phyloP scores from a whole-genome alignment of 2,329 filamentous ascomycete genomes.

The Alternaria atra region DNA sequence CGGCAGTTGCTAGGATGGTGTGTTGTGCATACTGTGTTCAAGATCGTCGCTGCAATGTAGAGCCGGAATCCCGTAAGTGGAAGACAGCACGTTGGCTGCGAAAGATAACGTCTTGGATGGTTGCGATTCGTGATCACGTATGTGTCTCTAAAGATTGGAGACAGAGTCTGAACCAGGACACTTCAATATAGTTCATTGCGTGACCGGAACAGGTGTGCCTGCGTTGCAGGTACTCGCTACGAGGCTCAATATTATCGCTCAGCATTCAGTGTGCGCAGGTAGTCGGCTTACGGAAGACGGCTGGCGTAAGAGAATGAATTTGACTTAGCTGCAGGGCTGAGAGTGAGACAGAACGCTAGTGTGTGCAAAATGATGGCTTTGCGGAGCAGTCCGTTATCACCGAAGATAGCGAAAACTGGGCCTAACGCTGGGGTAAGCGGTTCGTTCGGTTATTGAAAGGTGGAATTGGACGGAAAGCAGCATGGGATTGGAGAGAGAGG shows the following conservation, averaged over 20 bases:
- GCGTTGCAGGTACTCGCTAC: conserved; percentile 20
- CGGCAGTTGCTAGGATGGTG: conserved; percentile 30
- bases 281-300: conserved; percentile 34
- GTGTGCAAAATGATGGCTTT: conserved; percentile 20
- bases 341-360: conserved; percentile 37
- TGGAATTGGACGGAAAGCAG: conserved; percentile 3
- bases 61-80: conserved; percentile 24
- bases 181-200: conserved; percentile 13
- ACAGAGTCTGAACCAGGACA: background rate
- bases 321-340: conserved; percentile 38
- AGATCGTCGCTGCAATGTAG: conserved; percentile 28
- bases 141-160: background rate
- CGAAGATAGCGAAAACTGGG: conserved; percentile 26
- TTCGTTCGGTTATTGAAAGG: conserved; percentile 18
- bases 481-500: conserved; percentile 6
- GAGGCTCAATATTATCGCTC: conserved; percentile 14
- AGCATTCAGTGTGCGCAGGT: conserved; percentile 26
- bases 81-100: conserved; percentile 18
- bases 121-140: conserved; percentile 20
- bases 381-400: conserved; percentile 24
- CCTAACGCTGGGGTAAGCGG: conserved; percentile 13
- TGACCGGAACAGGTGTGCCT: conserved; percentile 12
- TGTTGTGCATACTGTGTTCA: conserved; percentile 10
- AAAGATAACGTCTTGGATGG: conserved; percentile 32
- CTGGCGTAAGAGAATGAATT: conserved; percentile 10